A percentile compares a stretch with the other conserved stretches of the same genome.
Evolutionary conservation across 768 basidiomycete genomes (phyloP).

Genomic region (Filobasidium wieringae): DNA sequence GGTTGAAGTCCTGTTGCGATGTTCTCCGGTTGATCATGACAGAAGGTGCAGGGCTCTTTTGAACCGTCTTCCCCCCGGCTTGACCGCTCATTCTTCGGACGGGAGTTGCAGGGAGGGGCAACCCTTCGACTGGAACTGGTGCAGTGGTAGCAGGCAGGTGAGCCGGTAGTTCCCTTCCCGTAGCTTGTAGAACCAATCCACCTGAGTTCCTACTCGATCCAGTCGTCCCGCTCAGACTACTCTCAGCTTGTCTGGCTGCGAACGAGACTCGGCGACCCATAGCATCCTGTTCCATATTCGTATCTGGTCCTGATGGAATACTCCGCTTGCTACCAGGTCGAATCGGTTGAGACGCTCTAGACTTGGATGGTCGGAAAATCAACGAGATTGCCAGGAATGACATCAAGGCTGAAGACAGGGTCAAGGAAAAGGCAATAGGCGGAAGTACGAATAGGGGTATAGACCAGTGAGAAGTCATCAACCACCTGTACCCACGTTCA

Average conservation of each 20-base stretch:
- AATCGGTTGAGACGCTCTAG: too few species aligned
- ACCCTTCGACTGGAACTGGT: not conserved
- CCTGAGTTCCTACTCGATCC: too few species aligned
- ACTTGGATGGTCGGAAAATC: not conserved
- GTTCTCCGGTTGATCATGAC: not conserved
- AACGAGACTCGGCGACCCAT: too few species aligned
- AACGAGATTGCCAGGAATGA: conserved; percentile 30
- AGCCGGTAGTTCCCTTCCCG: not conserved
- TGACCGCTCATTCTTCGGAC: not conserved
- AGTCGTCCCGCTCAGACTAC: too few species aligned
- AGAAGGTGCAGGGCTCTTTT: not conserved
- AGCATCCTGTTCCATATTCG: too few species aligned
- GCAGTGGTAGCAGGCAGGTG: not conserved
- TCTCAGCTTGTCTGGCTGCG: too few species aligned
- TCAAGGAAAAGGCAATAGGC: conserved; percentile 29
- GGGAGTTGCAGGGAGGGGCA: not conserved
- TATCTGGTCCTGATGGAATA: too few species aligned
- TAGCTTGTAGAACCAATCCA: not conserved
- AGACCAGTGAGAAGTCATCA: conserved; percentile 31
- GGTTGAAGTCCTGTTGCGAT: not conserved
- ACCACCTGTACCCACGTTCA: conserved; percentile 20
- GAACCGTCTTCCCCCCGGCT: not conserved
- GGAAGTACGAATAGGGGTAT: conserved; percentile 34
- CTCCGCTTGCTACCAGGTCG: too few species aligned
- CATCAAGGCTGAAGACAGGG: conserved; percentile 29